Base-by-base conservation (phyloP, 225 moss, liverwort and hornwort genomes). In the Rhytidiadelphus loreus region DNA sequence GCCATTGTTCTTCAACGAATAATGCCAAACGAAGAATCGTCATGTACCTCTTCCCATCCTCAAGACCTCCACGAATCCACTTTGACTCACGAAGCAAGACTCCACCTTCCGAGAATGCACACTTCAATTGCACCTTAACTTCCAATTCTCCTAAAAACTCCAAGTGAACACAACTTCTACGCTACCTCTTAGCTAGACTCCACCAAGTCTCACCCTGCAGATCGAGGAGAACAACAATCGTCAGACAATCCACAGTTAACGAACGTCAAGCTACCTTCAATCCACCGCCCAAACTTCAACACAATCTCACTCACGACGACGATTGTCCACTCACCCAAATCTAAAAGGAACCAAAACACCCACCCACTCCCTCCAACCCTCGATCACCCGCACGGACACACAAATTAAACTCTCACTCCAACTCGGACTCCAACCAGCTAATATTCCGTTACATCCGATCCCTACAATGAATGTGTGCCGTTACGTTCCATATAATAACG, bases 1-100 rank as follows among this genome's bases (percentile, higher is more conserved):
- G 65, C 66, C 30, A 78, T 17, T 57, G 43, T 4, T 56, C 21
- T 26, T 29, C 84, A 14, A 30, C 41, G 6, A 56, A n/a, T 20
- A 56, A 55, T 57, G 32, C 11, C 41, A 56, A 85, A 59, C 13
- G n/a, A 68, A 69, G 78, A 19, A 59, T 32, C 25, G 3, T 48
- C 75, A 28, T 22, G 3, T 88, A 91, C 91, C 91, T 91, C 91
- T 83, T 80, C 91, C 91, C 91, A 91, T 91, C 66, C 53, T 89
- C 52, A 73, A 73, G 25, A 50, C 80, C 80, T 84, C 29, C 8
- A 29, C 59, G 43, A 58, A 87, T 89, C 89, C 91, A 87, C 89
- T 59, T 89, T 84, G 84, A 14, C 60, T 85, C 50, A 41, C 35
- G 30, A 77, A 52, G 21, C 11, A 32, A 57, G 25, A 58, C 71